phyloP scores from a whole-genome alignment of 345 rosid genomes.

The Balakata baccata region DNA sequence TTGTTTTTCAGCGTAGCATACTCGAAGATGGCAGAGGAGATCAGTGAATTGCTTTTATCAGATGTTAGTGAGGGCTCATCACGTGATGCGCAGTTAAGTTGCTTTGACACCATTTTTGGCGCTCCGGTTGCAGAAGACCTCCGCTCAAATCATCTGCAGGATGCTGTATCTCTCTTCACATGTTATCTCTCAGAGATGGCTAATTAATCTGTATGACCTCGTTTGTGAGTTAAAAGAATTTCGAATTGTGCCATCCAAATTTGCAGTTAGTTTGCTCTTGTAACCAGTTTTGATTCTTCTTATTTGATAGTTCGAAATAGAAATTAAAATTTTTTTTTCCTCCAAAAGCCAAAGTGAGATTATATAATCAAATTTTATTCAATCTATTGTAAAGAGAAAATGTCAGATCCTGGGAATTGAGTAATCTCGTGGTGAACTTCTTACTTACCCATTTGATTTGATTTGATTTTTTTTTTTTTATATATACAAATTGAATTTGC shows the following conservation, averaged over 20 bases:
- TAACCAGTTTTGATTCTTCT: neutral
- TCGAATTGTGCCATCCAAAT: neutral
- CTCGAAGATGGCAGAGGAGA: slow-evolving; percentile 86
- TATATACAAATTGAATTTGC: too few relatives aligned
- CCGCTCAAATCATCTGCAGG: slow-evolving; percentile 73
- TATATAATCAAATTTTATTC: too few relatives aligned
- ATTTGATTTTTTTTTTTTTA: too few relatives aligned
- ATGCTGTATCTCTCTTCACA: slow-evolving; percentile 74
- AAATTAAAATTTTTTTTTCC: neutral
- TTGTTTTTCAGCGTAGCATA: slow-evolving; percentile 58
- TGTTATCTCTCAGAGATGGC: slow-evolving; percentile 69
- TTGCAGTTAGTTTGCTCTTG: slow-evolving; percentile 1
- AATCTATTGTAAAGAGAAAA: too few relatives aligned
- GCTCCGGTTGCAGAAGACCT: slow-evolving; percentile 77
- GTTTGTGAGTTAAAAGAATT: neutral
- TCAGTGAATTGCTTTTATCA: slow-evolving; percentile 53
- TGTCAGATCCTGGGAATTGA: too few relatives aligned
- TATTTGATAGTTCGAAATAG: neutral
- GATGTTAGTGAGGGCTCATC: slow-evolving; percentile 40
- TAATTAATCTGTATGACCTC: slow-evolving; percentile 1
- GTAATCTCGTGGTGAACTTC: too few relatives aligned
- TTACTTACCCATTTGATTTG: neutral
- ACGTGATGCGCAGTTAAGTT: slow-evolving; percentile 62
- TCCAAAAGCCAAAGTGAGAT: neutral
- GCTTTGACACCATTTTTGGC: slow-evolving; percentile 59